Conservation (phyloP, 306 rosid species). For the Rosa rugosa region DNA sequence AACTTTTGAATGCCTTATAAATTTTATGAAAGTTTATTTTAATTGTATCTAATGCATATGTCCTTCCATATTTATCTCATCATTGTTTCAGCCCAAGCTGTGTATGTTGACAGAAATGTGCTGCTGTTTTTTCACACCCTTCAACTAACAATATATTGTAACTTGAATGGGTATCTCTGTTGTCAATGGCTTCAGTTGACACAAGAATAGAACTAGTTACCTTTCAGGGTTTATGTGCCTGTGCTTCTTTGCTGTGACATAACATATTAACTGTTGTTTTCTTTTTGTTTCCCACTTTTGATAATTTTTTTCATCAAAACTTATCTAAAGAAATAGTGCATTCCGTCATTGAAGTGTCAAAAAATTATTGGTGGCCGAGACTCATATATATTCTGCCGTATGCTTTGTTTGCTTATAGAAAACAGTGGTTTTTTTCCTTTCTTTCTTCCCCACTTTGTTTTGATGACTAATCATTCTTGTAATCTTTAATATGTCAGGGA, state of each 20-base stretch:
- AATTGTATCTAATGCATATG: background rate
- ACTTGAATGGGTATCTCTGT: background rate
- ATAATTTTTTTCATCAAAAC: background rate
- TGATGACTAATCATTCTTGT: constrained; percentile 20
- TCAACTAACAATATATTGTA: background rate
- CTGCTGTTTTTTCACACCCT: background rate
- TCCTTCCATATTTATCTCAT: background rate
- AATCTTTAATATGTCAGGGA: constrained; percentile 54
- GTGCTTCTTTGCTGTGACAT: background rate
- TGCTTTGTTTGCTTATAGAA: background rate
- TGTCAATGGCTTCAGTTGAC: background rate
- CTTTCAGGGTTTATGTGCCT: background rate
- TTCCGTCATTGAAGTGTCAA: background rate
- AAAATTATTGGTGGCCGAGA: background rate
- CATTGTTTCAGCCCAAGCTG: background rate
- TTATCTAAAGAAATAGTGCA: background rate
- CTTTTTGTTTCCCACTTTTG: background rate
- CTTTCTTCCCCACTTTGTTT: background rate
- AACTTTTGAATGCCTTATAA: background rate
- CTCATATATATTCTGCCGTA: background rate
- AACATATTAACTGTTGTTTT: background rate
- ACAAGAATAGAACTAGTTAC: background rate
- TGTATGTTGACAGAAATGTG: background rate
- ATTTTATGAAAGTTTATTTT: background rate
- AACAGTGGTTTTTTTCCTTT: background rate